These are phyloP conservation scores for Nemophila menziesii DNA, from an alignment of 257 asterid species.

Conservation along the genomic window DNA sequence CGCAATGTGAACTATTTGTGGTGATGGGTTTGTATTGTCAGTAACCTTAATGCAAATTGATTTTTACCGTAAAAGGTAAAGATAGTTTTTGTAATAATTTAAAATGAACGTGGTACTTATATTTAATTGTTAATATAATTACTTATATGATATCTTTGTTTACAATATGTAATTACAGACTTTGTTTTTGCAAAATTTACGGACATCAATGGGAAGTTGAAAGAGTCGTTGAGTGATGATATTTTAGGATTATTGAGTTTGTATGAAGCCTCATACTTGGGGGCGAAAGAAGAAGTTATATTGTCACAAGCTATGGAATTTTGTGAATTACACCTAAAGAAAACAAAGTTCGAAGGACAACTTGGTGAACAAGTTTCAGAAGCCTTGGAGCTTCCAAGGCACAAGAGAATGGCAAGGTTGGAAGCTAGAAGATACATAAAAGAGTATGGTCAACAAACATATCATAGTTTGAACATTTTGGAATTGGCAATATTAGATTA, in stretches of 20 bases:
- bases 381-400: slow-evolving; percentile 48
- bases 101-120: no score
- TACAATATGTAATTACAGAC: no score
- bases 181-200: slow-evolving; percentile 36
- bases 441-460: slow-evolving; percentile 21
- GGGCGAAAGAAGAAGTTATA: slow-evolving; percentile 36
- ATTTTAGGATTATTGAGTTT: slow-evolving; percentile 40
- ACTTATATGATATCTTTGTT: no score
- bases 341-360: slow-evolving; percentile 12
- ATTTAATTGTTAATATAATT: no score
- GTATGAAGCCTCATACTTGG: slow-evolving; percentile 52
- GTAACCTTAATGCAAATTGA: no score
- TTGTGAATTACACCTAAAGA: slow-evolving; percentile 19
- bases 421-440: slow-evolving; percentile 44
- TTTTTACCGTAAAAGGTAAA: no score
- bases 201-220: slow-evolving; percentile 32
- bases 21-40: no score
- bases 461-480: slow-evolving; percentile 18
- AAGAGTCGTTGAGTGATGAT: slow-evolving; percentile 23
- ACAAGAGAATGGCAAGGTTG: slow-evolving; percentile 48
- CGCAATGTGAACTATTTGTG: no score
- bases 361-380: slow-evolving; percentile 16
- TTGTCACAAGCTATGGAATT: slow-evolving; percentile 39
- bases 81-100: no score
- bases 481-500: slow-evolving; percentile 47